phyloP scores from a whole-genome alignment of 768 basidiomycete species.

The Tephrocybe sp. region DNA sequence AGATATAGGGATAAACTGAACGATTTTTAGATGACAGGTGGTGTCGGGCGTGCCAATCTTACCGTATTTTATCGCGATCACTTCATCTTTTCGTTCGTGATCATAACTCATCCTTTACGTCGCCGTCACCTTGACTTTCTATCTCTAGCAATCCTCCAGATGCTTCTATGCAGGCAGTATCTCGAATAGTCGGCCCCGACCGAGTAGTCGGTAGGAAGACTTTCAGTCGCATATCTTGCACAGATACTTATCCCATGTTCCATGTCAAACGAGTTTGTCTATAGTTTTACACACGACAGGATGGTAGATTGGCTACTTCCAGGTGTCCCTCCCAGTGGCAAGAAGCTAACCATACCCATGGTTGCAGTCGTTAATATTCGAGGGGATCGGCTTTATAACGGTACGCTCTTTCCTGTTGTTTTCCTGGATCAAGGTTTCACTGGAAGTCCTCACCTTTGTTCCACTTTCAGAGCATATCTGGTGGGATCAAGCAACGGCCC shows the following conservation, averaged over 20 bases:
- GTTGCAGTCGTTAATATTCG: slow-evolving; percentile 51
- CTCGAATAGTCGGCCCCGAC: slow-evolving; percentile 50
- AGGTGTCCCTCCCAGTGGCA: slow-evolving; percentile 51
- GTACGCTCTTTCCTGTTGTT: slow-evolving; percentile 13
- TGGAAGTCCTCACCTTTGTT: background rate
- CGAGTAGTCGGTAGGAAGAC: slow-evolving; percentile 38
- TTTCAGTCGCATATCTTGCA: background rate
- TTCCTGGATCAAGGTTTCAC: too few relatives aligned
- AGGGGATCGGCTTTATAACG: slow-evolving; percentile 35
- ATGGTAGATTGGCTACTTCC: slow-evolving; percentile 49
- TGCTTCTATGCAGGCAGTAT: slow-evolving; percentile 38
- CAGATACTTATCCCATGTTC: background rate
- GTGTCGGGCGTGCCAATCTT: slow-evolving; percentile 46
- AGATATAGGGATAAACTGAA: background rate
- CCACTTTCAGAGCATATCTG: slow-evolving; percentile 36
- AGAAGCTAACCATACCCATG: slow-evolving; percentile 48
- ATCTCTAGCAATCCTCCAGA: slow-evolving; percentile 45
- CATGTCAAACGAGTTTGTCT: slow-evolving; percentile 50
- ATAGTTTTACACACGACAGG: slow-evolving; percentile 41
- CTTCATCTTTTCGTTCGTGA: slow-evolving; percentile 47
- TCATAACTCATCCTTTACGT: too few relatives aligned
- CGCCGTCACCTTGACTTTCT: background rate
- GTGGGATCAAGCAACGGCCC: slow-evolving; percentile 41
- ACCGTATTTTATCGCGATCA: slow-evolving; percentile 55
- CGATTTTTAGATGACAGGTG: slow-evolving; percentile 47